phyloP scores from a whole-genome alignment of 306 rosid genomes.

The Trifolium dubium region DNA sequence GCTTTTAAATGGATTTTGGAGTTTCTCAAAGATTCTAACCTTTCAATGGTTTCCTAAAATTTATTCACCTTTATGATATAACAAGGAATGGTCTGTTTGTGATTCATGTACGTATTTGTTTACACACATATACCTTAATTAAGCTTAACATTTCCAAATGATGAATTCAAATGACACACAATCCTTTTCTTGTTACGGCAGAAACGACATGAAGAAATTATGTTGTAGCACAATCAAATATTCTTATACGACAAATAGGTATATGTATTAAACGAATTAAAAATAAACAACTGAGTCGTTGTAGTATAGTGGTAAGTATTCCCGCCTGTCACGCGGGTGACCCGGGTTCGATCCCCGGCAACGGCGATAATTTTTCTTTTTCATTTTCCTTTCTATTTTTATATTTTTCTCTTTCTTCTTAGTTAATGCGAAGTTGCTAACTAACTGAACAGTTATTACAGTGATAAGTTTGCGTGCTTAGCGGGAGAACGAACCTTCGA shows the following conservation, averaged over 20 bases:
- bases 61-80: background rate
- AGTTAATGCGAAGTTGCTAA: background rate
- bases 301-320: slow-evolving; percentile 64
- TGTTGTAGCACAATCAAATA: slow-evolving; percentile 6
- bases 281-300: slow-evolving; percentile 35
- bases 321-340: slow-evolving; percentile 49
- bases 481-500: slow-evolving; percentile 41
- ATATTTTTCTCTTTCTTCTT: background rate
- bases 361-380: slow-evolving; percentile 49
- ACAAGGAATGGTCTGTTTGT: slow-evolving; percentile 41
- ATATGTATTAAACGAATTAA: too few relatives aligned
- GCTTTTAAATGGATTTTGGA: background rate
- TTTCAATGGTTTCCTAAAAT: background rate
- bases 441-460: background rate
- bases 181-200: slow-evolving; percentile 11
- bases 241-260: background rate
- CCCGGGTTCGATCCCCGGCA: slow-evolving; percentile 62
- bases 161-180: background rate
- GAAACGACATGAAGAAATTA: background rate
- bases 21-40: slow-evolving; percentile 26
- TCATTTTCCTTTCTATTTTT: background rate
- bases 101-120: slow-evolving; percentile 9
- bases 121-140: background rate
- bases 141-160: background rate
- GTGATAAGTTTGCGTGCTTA: slow-evolving; percentile 3